phyloP scores from a whole-genome alignment of 208 protist species.

The Acanthamoeba rhysodes region DNA sequence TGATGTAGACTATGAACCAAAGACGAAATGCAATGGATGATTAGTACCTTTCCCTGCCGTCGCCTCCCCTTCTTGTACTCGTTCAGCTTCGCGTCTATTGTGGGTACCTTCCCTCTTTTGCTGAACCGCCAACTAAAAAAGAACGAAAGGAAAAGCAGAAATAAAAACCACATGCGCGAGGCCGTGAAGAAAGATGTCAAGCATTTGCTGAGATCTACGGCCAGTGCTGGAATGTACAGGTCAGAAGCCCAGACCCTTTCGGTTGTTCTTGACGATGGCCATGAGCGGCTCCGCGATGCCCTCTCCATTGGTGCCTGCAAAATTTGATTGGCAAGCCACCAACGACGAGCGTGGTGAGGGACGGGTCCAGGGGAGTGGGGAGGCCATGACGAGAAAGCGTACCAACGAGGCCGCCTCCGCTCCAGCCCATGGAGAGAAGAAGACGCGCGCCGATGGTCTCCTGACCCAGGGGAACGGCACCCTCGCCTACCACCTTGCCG shows the following conservation, averaged over 20 bases:
- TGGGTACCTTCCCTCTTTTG: too few species aligned
- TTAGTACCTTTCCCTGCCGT: too few species aligned
- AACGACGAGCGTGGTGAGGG: neutral
- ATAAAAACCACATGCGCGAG: too few species aligned
- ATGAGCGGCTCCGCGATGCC: constrained; percentile 51
- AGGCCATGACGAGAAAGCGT: neutral
- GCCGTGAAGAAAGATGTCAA: too few species aligned
- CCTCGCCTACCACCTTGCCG: constrained; percentile 61
- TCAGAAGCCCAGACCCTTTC: constrained; percentile 44
- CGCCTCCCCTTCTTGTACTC: too few species aligned
- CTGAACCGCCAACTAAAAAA: too few species aligned
- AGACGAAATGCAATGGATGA: too few species aligned
- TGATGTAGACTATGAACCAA: too few species aligned
- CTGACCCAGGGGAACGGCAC: neutral
- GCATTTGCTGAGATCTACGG: too few species aligned
- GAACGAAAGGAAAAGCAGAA: too few species aligned
- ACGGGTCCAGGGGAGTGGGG: neutral
- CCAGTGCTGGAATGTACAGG: neutral
- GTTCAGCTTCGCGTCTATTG: too few species aligned
- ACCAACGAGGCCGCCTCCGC: constrained; percentile 38
- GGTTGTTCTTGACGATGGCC: constrained; percentile 65
- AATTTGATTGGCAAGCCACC: too few species aligned
- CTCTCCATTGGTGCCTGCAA: neutral
- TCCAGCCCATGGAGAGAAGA: constrained; percentile 50
- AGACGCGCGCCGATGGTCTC: constrained; percentile 36